Evolutionary conservation across 352 stramenopile species (phyloP).

Genomic region (Globisporangium cederbergense): DNA sequence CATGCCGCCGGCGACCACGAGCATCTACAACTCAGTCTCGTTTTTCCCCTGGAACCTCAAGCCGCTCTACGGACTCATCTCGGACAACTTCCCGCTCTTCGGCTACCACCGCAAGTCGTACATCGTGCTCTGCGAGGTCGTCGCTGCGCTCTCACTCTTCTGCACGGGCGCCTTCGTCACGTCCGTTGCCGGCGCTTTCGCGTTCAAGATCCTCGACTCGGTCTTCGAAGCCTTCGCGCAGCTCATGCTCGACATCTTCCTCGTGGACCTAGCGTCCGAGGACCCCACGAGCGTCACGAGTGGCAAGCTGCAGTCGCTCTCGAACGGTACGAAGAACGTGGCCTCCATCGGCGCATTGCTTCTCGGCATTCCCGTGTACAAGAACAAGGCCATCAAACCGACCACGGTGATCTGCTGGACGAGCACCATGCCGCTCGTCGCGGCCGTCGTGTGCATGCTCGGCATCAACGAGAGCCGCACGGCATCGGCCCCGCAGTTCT

Average conservation of each 20-base stretch:
- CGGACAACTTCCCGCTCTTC: constrained; percentile 67
- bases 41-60: constrained; percentile 89
- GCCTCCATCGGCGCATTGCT: constrained; percentile 62
- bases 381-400: constrained; percentile 43
- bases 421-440: constrained; percentile 46
- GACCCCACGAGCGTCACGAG: constrained; percentile 58
- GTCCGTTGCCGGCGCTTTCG: constrained; percentile 57
- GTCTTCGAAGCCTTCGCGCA: constrained; percentile 76
- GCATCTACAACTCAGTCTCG: constrained; percentile 76
- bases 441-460: constrained; percentile 45
- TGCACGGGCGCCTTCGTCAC: constrained; percentile 49
- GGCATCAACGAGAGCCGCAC: constrained; percentile 38
- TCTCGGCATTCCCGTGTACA: constrained; percentile 66
- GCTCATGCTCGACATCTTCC: constrained; percentile 78
- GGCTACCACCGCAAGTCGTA: constrained; percentile 83
- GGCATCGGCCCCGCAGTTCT: background rate
- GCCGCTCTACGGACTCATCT: constrained; percentile 75
- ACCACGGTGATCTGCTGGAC: constrained; percentile 64
- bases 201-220: constrained; percentile 65
- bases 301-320: constrained; percentile 59
- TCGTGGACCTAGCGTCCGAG: constrained; percentile 56
- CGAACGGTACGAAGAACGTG: constrained; percentile 64
- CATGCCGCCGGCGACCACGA: constrained; percentile 74
- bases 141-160: constrained; percentile 50
- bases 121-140: constrained; percentile 69